phyloP scores from a whole-genome alignment of 306 rosid species.

The Carpinus viminea region DNA sequence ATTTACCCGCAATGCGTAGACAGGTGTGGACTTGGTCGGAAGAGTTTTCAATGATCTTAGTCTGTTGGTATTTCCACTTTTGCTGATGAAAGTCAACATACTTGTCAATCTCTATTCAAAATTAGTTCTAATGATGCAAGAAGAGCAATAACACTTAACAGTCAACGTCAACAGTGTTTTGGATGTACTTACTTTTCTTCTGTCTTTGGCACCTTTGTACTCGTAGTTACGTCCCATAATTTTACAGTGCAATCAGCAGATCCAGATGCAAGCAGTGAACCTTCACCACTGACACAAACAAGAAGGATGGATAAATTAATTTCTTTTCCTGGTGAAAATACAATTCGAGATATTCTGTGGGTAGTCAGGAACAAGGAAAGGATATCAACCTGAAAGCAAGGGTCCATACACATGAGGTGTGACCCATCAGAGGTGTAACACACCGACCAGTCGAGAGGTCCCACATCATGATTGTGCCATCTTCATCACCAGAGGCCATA shows the following conservation, averaged over 20 bases:
- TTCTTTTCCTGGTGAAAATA: background rate
- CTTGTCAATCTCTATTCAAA: slow-evolving; percentile 17
- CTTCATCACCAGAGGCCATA: slow-evolving; percentile 98
- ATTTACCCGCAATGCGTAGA: slow-evolving; percentile 70
- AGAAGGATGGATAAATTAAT: slow-evolving; percentile 4
- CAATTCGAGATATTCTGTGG: background rate
- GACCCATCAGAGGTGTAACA: slow-evolving; percentile 81
- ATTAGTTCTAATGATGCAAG: slow-evolving; percentile 6
- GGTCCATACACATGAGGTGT: slow-evolving; percentile 91
- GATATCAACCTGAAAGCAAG: slow-evolving; percentile 76
- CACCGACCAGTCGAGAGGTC: slow-evolving; percentile 91
- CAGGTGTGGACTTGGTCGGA: slow-evolving; percentile 83
- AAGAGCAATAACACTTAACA: background rate
- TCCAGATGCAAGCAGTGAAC: slow-evolving; percentile 93
- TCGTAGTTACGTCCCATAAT: slow-evolving; percentile 84
- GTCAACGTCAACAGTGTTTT: background rate
- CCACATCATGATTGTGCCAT: slow-evolving; percentile 97
- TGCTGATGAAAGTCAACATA: slow-evolving; percentile 31
- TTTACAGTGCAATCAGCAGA: slow-evolving; percentile 97
- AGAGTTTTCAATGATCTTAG: slow-evolving; percentile 79
- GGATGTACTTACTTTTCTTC: slow-evolving; percentile 74
- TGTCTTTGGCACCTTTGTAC: slow-evolving; percentile 64
- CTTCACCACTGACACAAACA: slow-evolving; percentile 70
- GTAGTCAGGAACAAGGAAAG: background rate
- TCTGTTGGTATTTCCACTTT: slow-evolving; percentile 70